phyloP scores from a whole-genome alignment of 202 grass and related monocot species.

The Eragrostis tef region DNA sequence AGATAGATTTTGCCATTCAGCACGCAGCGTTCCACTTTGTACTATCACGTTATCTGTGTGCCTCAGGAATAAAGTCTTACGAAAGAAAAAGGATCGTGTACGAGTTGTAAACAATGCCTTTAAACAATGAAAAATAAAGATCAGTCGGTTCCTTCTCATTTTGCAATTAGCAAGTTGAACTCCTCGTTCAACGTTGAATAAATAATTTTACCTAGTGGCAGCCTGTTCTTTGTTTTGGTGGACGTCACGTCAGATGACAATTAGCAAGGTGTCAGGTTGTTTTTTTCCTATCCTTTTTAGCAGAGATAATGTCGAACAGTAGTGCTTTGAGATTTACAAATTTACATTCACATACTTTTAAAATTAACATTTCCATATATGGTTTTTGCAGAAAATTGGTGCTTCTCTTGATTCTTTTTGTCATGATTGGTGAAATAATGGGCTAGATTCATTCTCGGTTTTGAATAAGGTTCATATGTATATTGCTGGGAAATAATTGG shows the following conservation, averaged over 20 bases:
- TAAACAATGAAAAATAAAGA: not conserved
- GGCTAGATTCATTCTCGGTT: too few species aligned
- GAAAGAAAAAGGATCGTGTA: not conserved
- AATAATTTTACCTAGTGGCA: not conserved
- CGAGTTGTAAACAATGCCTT: not conserved
- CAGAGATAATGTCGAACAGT: too few species aligned
- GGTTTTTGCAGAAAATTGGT: too few species aligned
- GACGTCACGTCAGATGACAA: constrained; percentile 17
- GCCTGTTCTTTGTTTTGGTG: not conserved
- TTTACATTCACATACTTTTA: too few species aligned
- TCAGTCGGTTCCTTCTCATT: not conserved
- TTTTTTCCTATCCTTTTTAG: too few species aligned
- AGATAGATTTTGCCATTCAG: constrained; percentile 39
- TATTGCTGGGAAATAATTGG: too few species aligned
- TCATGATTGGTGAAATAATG: too few species aligned
- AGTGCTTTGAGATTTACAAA: too few species aligned
- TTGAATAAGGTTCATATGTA: too few species aligned
- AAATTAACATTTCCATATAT: too few species aligned
- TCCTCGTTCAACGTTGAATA: not conserved
- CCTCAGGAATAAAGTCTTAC: not conserved
- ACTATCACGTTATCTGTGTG: not conserved
- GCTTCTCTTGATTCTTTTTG: too few species aligned
- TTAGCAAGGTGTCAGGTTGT: too few species aligned
- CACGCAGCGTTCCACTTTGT: not conserved
- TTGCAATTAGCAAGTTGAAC: not conserved